Evolutionary conservation across 345 rosid species (phyloP).

Genomic region (Anacardium occidentale): DNA sequence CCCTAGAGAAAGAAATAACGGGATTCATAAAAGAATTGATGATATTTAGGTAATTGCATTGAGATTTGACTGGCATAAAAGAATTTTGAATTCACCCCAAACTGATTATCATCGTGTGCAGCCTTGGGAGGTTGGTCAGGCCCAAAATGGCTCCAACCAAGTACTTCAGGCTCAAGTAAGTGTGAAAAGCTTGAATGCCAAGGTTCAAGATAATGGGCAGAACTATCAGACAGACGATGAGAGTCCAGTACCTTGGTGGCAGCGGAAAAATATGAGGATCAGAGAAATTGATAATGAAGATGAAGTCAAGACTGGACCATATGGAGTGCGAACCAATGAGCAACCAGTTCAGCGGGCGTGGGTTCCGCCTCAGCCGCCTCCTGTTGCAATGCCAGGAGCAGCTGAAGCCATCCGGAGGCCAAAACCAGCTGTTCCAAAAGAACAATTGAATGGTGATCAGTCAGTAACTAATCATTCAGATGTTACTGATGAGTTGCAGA

Average conservation of each 20-base stretch:
- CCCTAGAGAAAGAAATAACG: neutral
- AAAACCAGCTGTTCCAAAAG: slow-evolving; percentile 54
- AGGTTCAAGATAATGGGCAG: slow-evolving; percentile 41
- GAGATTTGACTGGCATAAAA: neutral
- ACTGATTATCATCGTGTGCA: slow-evolving; percentile 25
- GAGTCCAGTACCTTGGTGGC: slow-evolving; percentile 65
- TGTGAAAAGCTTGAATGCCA: slow-evolving; percentile 39
- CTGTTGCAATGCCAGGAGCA: slow-evolving; percentile 88
- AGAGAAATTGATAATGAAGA: slow-evolving; percentile 63
- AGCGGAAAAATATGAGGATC: slow-evolving; percentile 58
- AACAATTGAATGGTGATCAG: slow-evolving; percentile 49
- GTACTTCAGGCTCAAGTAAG: slow-evolving; percentile 33
- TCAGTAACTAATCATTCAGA: slow-evolving; percentile 34
- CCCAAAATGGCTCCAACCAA: slow-evolving; percentile 44
- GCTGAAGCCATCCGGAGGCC: slow-evolving; percentile 94
- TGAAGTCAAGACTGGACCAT: slow-evolving; percentile 33
- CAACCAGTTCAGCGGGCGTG: slow-evolving; percentile 63
- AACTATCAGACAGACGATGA: slow-evolving; percentile 38
- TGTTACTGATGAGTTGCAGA: slow-evolving; percentile 60
- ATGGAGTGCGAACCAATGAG: slow-evolving; percentile 40
- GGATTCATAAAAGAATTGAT: neutral
- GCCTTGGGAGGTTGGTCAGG: slow-evolving; percentile 80
- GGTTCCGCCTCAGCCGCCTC: slow-evolving; percentile 97
- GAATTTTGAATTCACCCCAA: neutral
- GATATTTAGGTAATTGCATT: neutral